A percentile compares a stretch with the other conserved stretches of the same genome.
Conservation (phyloP, 2,329 filamentous ascomycete genomes). For the Fusarium devonianum region DNA sequence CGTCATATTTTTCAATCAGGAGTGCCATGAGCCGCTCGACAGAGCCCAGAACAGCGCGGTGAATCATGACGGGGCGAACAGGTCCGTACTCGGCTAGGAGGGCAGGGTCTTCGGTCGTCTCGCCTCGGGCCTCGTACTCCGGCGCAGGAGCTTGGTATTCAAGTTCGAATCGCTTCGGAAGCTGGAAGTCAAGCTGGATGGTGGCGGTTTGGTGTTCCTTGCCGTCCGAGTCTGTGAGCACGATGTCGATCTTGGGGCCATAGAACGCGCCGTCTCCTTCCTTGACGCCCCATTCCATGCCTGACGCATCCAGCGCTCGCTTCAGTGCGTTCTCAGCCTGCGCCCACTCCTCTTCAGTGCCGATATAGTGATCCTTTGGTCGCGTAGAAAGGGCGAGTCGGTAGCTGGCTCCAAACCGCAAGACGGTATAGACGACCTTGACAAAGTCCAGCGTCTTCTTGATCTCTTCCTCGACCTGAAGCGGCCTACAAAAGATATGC, state of each 20-base stretch:
- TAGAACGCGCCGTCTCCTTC: slow-evolving; percentile 89
- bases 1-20: slow-evolving; percentile 82
- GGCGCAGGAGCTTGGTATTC: slow-evolving; percentile 76
- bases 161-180: slow-evolving; percentile 81
- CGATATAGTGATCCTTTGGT: slow-evolving; percentile 79
- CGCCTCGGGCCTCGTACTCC: slow-evolving; percentile 63
- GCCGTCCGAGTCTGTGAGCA: slow-evolving; percentile 78
- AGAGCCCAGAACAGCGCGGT: slow-evolving; percentile 84
- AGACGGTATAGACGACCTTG: slow-evolving; percentile 72
- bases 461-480: slow-evolving; percentile 79
- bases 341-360: slow-evolving; percentile 69
- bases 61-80: slow-evolving; percentile 78
- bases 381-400: slow-evolving; percentile 80
- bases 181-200: slow-evolving; percentile 88
- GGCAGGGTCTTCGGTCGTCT: slow-evolving; percentile 57
- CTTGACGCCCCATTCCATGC: slow-evolving; percentile 75
- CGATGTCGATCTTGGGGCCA: slow-evolving; percentile 89
- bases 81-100: slow-evolving; percentile 61
- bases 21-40: slow-evolving; percentile 86
- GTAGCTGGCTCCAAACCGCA: slow-evolving; percentile 73
- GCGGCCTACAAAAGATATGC: slow-evolving; percentile 85
- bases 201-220: slow-evolving; percentile 91
- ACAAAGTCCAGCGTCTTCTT: slow-evolving; percentile 77
- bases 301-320: slow-evolving; percentile 67
- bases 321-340: slow-evolving; percentile 52